Evolutionary conservation across 2,329 filamentous ascomycete species (phyloP), one percentile per base, ranked within the genome.

Genomic region (Fusarium sp.): DNA sequence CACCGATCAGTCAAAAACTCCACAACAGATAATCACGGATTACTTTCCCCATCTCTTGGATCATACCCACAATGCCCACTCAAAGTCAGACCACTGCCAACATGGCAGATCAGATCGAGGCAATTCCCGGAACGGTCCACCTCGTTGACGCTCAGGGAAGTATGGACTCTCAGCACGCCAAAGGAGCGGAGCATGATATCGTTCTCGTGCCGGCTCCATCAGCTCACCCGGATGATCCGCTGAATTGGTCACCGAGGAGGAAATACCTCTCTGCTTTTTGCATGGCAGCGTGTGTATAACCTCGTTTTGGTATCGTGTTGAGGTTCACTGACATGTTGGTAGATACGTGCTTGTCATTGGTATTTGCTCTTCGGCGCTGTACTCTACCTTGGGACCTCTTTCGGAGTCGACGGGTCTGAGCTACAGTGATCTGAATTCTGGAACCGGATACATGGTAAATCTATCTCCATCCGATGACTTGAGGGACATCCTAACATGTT

Each of bases 381-480:
- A 31, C 11, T 15, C 45, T 1, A 47, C 27, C 12, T 20, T 47
- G 5, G 27, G 45, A 17, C 45, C 45, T 11, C 4, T 47, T 7
- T 47, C 45, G 9, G 45, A 47, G 14, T 47, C 45, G 12, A 47
- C 45, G 0, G 45, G 45, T 1, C 14, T 47, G 27, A 47, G 27
- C 6, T 47, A 47, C 1, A 47, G 5, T 47, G 27, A 47, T 11
- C 7, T 47, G 6, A 47, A 47, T 10, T 47, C 27, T 31, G 45
- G 45, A 17, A 47, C 45, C 0, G 45, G 45, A 12, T 47, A 47
- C 3, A 47, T 47, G 45, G 45, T 47, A n/a, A 1, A 1, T 1
- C 7, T 0, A 4, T n/a, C 20, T 29, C 14, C 14, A 20, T 38
- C 4, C 11, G 13, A n/a, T 8, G 18, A 0, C 0, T 5, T 15